Percentiles rank a stretch among this genome's conserved stretches.
These are phyloP conservation scores for Cutaneotrichosporon dermatis DNA, from an alignment of 1,284 basidiomycete genomes.

Conservation along the genomic window DNA sequence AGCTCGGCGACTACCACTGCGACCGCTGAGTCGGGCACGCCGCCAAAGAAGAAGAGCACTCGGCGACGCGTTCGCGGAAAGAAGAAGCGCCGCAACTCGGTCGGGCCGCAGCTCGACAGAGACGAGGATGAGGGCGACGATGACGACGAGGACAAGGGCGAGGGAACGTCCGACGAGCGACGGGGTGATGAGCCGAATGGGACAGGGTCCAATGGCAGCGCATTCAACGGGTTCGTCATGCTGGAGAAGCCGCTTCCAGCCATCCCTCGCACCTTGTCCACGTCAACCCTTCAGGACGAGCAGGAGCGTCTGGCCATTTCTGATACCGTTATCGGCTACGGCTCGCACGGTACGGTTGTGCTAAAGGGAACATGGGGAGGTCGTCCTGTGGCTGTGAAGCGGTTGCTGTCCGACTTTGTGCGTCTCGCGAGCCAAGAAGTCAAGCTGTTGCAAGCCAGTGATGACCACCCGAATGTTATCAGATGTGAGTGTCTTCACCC, in stretches of 20 bases:
- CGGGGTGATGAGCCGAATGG: neutral
- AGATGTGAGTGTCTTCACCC: constrained; percentile 53
- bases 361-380: constrained; percentile 91
- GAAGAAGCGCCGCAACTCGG: constrained; percentile 36
- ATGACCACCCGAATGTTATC: constrained; percentile 97
- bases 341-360: constrained; percentile 94
- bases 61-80: constrained; percentile 29
- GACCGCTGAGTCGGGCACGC: constrained; percentile 4
- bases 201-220: neutral
- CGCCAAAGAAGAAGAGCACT: constrained; percentile 33
- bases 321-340: constrained; percentile 77
- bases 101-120: constrained; percentile 51
- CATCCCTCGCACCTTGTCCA: constrained; percentile 36
- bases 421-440: constrained; percentile 93
- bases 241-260: constrained; percentile 41
- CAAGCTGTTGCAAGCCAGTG: constrained; percentile 86
- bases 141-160: constrained; percentile 32
- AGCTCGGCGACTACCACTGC: neutral
- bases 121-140: constrained; percentile 51
- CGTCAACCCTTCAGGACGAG: constrained; percentile 31
- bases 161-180: constrained; percentile 14
- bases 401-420: constrained; percentile 90
- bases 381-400: constrained; percentile 93
- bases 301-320: constrained; percentile 60
- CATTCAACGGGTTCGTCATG: constrained; percentile 22